Base-by-base conservation (phyloP, 495 filamentous ascomycete genomes). In the Penicillium salamii region DNA sequence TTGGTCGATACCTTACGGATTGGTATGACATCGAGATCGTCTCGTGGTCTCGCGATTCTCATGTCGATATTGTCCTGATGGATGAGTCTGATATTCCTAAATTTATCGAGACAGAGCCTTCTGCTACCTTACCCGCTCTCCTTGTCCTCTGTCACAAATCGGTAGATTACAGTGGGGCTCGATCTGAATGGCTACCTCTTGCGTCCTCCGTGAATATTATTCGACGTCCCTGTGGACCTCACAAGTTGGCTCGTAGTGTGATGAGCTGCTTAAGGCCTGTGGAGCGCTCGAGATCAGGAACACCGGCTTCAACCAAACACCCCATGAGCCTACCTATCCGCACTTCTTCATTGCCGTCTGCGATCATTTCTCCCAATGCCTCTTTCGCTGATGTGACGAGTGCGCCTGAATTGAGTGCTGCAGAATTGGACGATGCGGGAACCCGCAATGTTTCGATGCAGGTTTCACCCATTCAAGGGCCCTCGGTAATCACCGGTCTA, bases 241-340 rank as follows among this genome's bases (percentile, higher is more conserved):
- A 85, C 50, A 88, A 87, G 54, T 57, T 87, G 24, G 82, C 81
- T 7, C 83, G 80, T 7, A 65, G 76, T 65, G 52, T 75, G 71
- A 46, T 67, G 7, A 68, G 61, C 31, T 70, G 64, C 35, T 38
- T 76, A 3, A 58, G 49, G 34, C 49, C 66, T 23, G 4, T 26
- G 4, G 42, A 38, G 11, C 59, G 52, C 21, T 49, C 50, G 7
- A 41, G 50, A 11, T 43, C 20, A n/a, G 55, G 42, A 15, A 53
- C 54, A 9, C 61, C 49, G 9, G 26, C 42, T 21, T 58, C 15
- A 8, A 34, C 49, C 5, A 4, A 46, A 5, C 34, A 59, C 3
- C 50, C 53, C 14, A 55, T 52, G 48, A 54, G 59, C 36, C n/a
- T 48, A 38, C 28, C 52, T 49, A 26, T 58, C 28, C 14, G 48